These are phyloP conservation scores for Mycena venus DNA, from an alignment of 768 basidiomycete genomes.

Conservation along the genomic window DNA sequence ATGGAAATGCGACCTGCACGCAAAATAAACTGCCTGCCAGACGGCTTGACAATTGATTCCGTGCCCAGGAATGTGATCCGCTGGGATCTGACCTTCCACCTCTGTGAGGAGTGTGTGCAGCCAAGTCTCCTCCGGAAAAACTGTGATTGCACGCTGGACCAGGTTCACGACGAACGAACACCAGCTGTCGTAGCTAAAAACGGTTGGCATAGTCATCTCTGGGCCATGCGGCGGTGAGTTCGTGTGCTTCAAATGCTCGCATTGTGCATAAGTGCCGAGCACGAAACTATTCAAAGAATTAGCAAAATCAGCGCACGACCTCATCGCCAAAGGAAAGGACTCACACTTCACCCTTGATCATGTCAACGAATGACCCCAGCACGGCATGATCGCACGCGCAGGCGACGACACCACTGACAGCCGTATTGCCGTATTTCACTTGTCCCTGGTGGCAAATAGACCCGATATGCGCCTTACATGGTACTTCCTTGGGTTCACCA, in stretches of 20 bases:
- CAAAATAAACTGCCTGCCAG: slow-evolving; percentile 24
- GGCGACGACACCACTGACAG: too few species aligned
- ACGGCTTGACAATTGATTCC: background rate
- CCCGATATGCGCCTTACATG: too few species aligned
- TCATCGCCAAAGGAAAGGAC: background rate
- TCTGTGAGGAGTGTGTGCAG: background rate
- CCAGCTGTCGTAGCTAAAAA: slow-evolving; percentile 17
- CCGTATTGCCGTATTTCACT: too few species aligned
- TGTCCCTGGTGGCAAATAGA: too few species aligned
- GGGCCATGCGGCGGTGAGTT: slow-evolving; percentile 7
- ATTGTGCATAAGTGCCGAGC: background rate
- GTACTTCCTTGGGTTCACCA: too few species aligned
- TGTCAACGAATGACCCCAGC: too few species aligned
- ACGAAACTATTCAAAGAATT: background rate
- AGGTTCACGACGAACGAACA: slow-evolving; percentile 18
- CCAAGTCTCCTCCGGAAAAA: slow-evolving; percentile 20
- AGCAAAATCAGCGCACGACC: background rate
- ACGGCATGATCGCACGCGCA: too few species aligned
- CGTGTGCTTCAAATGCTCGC: too few species aligned
- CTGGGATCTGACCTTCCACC: slow-evolving; percentile 20
- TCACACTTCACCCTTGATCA: too few species aligned
- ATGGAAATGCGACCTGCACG: too few species aligned
- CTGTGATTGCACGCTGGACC: background rate
- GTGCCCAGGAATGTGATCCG: too few species aligned
- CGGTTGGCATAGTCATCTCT: background rate